Evolutionary conservation across 352 stramenopile species (phyloP), one percentile per base, ranked within the genome.

Genomic region (Hyaloperonospora arabidopsidis): DNA sequence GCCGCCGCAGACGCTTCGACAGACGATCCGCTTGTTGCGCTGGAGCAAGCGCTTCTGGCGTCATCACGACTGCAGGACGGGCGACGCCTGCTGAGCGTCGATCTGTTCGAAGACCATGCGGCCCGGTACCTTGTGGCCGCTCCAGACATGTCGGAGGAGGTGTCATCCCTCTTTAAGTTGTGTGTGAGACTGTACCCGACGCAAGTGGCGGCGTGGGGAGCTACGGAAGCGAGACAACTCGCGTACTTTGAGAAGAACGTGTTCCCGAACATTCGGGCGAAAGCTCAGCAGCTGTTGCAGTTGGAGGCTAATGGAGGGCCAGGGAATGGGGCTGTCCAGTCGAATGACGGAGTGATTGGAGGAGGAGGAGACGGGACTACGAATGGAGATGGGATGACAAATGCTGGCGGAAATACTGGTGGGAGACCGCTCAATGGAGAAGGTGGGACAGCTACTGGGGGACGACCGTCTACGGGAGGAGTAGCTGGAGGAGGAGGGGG

Each of bases 241-340:
- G 61, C 79, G 13, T 63, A 68, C 55, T 89, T 89, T 48, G 79
- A 85, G 63, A 59, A 66, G 34, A 84, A 79, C 15, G 60, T 79
- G 17, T 89, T 85, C 57, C 79, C 73, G 4, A 70, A 64, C 29
- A 82, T 89, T 52, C 28, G 79, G 17, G 61, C 57, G 12, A 80
- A 77, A 59, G 57, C 61, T 21, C 46, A 75, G 19, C 54, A 61
- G 46, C 29, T 63, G 13, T 47, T 67, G 19, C 8, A 52, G 12
- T 21, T 19, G 5, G 12, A 15, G 15, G 5, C 35, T 15, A 41
- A 10, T 11, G 1, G 19, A 21, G 38, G 15, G 13, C 5, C n/a
- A 12, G 19, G 19, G 38, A 44, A n/a, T 21, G 13, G 15, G 38
- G 19, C 15, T 45, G 15, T 54, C 58, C 7, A 45, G 1, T 49